phyloP scores from a whole-genome alignment of 805 yeast genomes.

The Yarrowia deformans region DNA sequence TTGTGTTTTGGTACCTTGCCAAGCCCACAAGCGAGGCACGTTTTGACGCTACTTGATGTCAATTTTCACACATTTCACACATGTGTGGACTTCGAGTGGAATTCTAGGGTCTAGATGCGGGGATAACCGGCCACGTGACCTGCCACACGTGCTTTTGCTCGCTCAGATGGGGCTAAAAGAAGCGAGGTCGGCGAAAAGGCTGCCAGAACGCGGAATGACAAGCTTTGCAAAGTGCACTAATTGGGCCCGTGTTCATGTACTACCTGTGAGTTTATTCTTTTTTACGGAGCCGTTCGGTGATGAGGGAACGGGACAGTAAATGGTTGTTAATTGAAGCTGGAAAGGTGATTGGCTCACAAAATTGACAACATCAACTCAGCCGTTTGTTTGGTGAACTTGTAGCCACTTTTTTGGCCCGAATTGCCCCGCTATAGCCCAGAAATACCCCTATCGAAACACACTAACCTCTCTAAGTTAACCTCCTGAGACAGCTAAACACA shows the following conservation, averaged over 20 bases:
- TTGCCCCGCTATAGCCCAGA: not conserved
- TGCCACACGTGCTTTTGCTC: not conserved
- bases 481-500: conserved; percentile 21
- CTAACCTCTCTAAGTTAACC: not conserved
- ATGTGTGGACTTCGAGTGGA: not conserved
- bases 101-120: not conserved
- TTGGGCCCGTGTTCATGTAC: conserved; percentile 11
- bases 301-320: not conserved
- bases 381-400: too few species aligned
- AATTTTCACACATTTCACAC: conserved; percentile 4
- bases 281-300: conserved; percentile 16
- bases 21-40: not conserved
- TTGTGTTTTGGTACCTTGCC: not conserved
- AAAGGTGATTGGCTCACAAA: too few species aligned
- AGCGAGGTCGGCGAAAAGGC: conserved; percentile 22
- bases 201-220: conserved; percentile 10
- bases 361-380: too few species aligned
- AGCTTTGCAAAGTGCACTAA: conserved; percentile 1
- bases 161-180: conserved; percentile 1
- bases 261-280: not conserved
- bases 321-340: too few species aligned
- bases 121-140: not conserved
- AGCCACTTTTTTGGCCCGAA: too few species aligned
- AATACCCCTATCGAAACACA: not conserved
- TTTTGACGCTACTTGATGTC: not conserved